Conservation (phyloP, 116 monocot genomes). For the Zostera marina region DNA sequence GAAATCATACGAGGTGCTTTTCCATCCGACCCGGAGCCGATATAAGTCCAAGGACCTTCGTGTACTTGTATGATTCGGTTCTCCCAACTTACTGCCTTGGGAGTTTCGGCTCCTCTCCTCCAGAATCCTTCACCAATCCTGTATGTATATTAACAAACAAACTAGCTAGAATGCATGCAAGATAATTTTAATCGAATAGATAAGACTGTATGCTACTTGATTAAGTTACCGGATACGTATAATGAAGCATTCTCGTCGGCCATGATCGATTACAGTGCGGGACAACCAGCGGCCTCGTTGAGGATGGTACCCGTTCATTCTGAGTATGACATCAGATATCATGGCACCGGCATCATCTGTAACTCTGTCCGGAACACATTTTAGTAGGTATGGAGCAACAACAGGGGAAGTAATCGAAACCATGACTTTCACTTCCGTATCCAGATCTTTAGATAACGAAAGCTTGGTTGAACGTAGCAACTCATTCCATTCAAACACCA, state of each 20-base stretch:
- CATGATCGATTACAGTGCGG: constrained; percentile 71
- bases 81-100: constrained; percentile 56
- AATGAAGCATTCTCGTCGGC: constrained; percentile 79
- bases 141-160: too few relatives aligned
- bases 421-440: constrained; percentile 26
- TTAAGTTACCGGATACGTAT: constrained; percentile 50
- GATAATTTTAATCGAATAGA: too few relatives aligned
- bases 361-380: constrained; percentile 87
- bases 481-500: constrained; percentile 71
- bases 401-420: constrained; percentile 68
- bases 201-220: too few relatives aligned
- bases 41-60: constrained; percentile 83
- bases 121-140: constrained; percentile 96
- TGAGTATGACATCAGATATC: constrained; percentile 84
- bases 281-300: constrained; percentile 90
- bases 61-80: constrained; percentile 71
- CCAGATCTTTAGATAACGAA: constrained; percentile 30
- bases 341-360: constrained; percentile 91
- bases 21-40: constrained; percentile 76
- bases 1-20: constrained; percentile 48
- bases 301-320: constrained; percentile 55
- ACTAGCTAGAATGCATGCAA: too few relatives aligned
- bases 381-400: constrained; percentile 79
- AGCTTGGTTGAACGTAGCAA: constrained; percentile 43
- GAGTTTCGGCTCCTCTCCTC: constrained; percentile 95